A percentile compares a stretch with the other conserved stretches of the same genome.
Evolutionary conservation across 768 basidiomycete species (phyloP).

Genomic region (Agrocybe praecox): DNA sequence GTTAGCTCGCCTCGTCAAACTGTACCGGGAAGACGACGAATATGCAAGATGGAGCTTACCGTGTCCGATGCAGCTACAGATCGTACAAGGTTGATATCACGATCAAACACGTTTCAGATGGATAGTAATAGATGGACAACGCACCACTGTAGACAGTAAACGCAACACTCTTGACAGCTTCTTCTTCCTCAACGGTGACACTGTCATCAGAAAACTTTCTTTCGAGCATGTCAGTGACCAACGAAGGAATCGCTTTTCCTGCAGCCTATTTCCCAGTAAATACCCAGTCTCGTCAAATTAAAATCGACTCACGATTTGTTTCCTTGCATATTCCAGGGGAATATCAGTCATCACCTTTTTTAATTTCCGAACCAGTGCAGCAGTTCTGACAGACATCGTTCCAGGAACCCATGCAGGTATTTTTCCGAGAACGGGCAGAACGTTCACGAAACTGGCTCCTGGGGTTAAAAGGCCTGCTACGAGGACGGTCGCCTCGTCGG

Average conservation of each 20-base stretch:
- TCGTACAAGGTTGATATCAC: neutral
- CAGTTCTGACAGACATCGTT: neutral
- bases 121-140: neutral
- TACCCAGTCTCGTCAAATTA: neutral
- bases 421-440: neutral
- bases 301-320: neutral
- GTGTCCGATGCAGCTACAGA: neutral
- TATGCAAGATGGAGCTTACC: neutral
- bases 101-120: neutral
- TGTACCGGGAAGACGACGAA: too few relatives aligned
- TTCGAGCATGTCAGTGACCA: neutral
- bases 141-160: neutral
- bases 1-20: too few relatives aligned
- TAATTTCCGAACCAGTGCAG: neutral
- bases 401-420: neutral
- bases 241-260: neutral
- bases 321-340: neutral
- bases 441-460: neutral
- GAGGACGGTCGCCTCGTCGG: neutral
- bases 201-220: neutral
- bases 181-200: neutral
- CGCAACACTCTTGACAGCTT: neutral
- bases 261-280: neutral
- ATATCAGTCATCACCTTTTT: neutral
- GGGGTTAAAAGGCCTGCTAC: neutral